phyloP scores from a whole-genome alignment of 2,329 filamentous ascomycete genomes.

The Neoscytalidium dimidiatum region DNA sequence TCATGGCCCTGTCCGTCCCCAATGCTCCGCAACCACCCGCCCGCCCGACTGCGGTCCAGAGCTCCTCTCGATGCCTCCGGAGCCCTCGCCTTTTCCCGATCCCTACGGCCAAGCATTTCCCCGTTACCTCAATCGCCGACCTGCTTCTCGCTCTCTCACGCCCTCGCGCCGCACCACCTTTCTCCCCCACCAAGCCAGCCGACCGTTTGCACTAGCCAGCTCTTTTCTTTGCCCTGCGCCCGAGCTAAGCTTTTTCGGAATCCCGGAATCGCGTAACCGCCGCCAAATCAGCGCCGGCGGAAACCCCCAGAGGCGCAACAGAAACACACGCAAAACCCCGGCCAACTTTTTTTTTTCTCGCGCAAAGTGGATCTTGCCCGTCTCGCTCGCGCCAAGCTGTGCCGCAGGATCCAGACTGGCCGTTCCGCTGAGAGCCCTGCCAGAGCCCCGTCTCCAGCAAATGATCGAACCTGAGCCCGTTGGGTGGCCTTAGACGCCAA shows the following conservation, averaged over 20 bases:
- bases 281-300: constrained; percentile 5
- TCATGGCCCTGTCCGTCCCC: constrained; percentile 12
- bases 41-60: not conserved
- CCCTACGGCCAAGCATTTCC: not conserved
- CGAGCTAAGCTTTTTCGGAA: constrained; percentile 15
- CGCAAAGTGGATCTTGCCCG: constrained; percentile 5
- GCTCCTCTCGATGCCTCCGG: not conserved
- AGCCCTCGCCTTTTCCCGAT: not conserved
- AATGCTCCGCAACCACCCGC: not conserved
- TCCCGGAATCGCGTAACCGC: constrained; percentile 1
- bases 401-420: not conserved
- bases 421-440: not conserved
- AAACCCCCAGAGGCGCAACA: not conserved
- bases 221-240: not conserved
- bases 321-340: not conserved
- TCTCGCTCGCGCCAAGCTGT: not conserved
- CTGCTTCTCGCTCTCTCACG: not conserved
- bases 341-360: not conserved
- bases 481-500: not conserved
- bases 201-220: not conserved
- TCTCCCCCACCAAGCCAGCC: not conserved
- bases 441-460: not conserved
- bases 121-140: not conserved
- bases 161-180: not conserved
- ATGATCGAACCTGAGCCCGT: not conserved